phyloP scores from a whole-genome alignment of 306 rosid species.

The Parietaria judaica region DNA sequence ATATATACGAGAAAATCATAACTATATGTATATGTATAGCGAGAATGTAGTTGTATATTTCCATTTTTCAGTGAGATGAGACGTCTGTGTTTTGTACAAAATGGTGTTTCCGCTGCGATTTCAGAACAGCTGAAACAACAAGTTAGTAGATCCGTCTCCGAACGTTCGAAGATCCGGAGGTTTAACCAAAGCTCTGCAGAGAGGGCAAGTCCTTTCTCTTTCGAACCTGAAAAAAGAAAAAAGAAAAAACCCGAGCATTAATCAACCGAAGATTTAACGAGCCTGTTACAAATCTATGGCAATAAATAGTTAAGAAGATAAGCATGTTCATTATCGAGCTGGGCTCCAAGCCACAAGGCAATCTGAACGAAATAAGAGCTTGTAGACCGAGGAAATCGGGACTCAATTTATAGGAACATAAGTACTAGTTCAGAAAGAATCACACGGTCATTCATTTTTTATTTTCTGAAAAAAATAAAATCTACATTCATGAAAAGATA shows the following conservation, averaged over 20 bases:
- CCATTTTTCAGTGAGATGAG: slow-evolving; percentile 10
- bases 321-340: neutral
- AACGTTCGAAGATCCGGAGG: slow-evolving; percentile 62
- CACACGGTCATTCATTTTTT: no score
- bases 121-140: slow-evolving; percentile 63
- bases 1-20: slow-evolving; percentile 7
- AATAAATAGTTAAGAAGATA: slow-evolving; percentile 3
- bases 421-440: no score
- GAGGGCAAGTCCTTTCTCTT: slow-evolving; percentile 88
- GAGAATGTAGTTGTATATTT: neutral
- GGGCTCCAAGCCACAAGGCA: no score
- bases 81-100: slow-evolving; percentile 16
- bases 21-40: slow-evolving; percentile 1
- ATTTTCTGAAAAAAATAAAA: no score
- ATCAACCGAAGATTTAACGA: slow-evolving; percentile 2
- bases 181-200: slow-evolving; percentile 76
- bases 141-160: slow-evolving; percentile 87
- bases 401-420: no score
- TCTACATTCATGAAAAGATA: no score
- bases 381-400: no score
- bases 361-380: no score
- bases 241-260: neutral
- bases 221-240: slow-evolving; percentile 65
- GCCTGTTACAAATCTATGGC: neutral
- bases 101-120: slow-evolving; percentile 16